Percentiles rank a stretch among this genome's conserved stretches.
Evolutionary conservation across 305 asterid species (phyloP).

Genomic region (Petunia hybrid): DNA sequence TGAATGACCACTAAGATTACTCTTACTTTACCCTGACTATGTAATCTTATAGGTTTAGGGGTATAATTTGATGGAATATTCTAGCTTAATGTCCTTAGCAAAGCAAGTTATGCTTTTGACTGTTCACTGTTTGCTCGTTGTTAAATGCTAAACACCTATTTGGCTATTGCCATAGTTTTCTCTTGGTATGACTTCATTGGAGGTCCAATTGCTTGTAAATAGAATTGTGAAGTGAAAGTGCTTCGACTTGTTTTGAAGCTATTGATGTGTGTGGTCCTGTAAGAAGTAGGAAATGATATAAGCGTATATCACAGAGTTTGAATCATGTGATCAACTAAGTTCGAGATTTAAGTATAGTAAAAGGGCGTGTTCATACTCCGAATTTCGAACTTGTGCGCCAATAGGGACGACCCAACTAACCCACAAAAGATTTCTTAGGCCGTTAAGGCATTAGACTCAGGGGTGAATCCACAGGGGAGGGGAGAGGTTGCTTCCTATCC

Average conservation of each 20-base stretch:
- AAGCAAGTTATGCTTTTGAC: constrained; percentile 22
- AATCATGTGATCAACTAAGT: too few species aligned
- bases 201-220: not conserved
- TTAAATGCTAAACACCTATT: not conserved
- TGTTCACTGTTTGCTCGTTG: not conserved
- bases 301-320: not conserved
- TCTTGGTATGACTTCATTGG: not conserved
- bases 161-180: not conserved
- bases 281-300: not conserved
- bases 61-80: not conserved
- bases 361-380: too few species aligned
- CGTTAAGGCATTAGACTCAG: too few species aligned
- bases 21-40: not conserved
- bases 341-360: too few species aligned
- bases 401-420: not conserved
- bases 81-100: not conserved
- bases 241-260: not conserved
- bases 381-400: not conserved
- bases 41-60: not conserved
- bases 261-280: not conserved
- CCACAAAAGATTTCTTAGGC: too few species aligned
- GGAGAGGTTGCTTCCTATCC: too few species aligned
- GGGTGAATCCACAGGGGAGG: too few species aligned
- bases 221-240: not conserved
- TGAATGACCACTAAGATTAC: constrained; percentile 41